phyloP scores from a whole-genome alignment of 768 basidiomycete species.

The Termitomyces bulborhizus region DNA sequence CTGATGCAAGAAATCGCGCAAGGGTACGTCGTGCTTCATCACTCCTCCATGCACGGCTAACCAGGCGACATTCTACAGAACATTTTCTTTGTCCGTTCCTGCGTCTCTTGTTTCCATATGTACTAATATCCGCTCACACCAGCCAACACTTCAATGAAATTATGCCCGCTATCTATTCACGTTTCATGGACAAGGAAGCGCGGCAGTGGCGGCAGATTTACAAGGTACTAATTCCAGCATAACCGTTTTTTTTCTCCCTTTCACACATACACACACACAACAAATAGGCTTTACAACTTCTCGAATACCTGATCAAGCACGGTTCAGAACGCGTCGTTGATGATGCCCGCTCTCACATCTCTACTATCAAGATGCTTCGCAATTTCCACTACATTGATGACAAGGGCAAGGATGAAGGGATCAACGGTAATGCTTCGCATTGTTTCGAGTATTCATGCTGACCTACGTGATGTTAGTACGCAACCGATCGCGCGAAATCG shows the following conservation, averaged over 20 bases:
- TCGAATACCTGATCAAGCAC: slow-evolving; percentile 95
- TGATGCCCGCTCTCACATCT: slow-evolving; percentile 90
- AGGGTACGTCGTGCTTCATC: slow-evolving; percentile 46
- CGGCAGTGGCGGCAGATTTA: slow-evolving; percentile 98
- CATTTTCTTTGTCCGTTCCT: slow-evolving; percentile 87
- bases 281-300: slow-evolving; percentile 76
- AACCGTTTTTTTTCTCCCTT: neutral
- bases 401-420: slow-evolving; percentile 96
- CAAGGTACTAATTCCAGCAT: slow-evolving; percentile 52
- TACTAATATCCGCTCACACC: slow-evolving; percentile 4
- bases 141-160: slow-evolving; percentile 99
- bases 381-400: slow-evolving; percentile 99
- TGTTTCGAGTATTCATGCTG: neutral
- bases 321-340: slow-evolving; percentile 98
- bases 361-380: slow-evolving; percentile 94
- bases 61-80: slow-evolving; percentile 39
- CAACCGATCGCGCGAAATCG: slow-evolving; percentile 88
- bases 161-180: slow-evolving; percentile 93
- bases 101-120: neutral
- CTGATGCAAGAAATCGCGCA: slow-evolving; percentile 98
- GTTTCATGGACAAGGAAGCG: slow-evolving; percentile 98
- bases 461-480: slow-evolving; percentile 55
- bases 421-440: slow-evolving; percentile 60
- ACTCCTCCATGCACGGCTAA: neutral
- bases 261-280: neutral